Evolutionary conservation across 345 rosid genomes (phyloP).

Genomic region (Populus davidiana): DNA sequence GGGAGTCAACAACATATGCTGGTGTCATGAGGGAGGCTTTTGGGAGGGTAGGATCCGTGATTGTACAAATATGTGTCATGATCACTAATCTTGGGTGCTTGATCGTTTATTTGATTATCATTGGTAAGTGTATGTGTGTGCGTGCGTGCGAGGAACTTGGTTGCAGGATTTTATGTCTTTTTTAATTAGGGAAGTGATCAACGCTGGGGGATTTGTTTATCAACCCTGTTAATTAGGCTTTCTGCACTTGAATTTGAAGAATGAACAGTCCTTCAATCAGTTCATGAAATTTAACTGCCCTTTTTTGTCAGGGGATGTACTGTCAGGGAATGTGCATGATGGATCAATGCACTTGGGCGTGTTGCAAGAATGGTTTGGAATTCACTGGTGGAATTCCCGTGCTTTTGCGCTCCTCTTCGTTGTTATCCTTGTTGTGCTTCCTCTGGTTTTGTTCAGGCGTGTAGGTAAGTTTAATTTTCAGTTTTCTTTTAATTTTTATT

Average conservation of each 20-base stretch:
- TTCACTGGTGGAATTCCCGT: conserved; percentile 82
- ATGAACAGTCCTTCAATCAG: not conserved
- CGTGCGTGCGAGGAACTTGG: not conserved
- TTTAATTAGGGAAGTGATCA: not conserved
- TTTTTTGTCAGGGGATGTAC: conserved; percentile 63
- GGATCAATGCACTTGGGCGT: conserved; percentile 68
- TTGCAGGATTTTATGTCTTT: not conserved
- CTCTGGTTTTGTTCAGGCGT: conserved; percentile 54
- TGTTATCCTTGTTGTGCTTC: conserved; percentile 57
- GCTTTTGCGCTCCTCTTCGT: conserved; percentile 54
- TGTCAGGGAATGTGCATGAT: conserved; percentile 58
- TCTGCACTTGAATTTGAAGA: not conserved
- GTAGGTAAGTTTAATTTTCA: conserved; percentile 42
- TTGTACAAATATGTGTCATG: conserved; percentile 59
- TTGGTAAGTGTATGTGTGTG: conserved; percentile 38
- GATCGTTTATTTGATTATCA: conserved; percentile 68
- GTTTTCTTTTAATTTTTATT: not conserved
- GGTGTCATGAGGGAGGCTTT: conserved; percentile 85
- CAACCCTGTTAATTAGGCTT: not conserved
- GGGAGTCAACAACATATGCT: conserved; percentile 57
- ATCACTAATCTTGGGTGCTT: conserved; percentile 74
- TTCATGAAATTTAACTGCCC: not conserved
- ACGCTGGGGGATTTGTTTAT: not conserved
- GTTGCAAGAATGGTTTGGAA: conserved; percentile 85
- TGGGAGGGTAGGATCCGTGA: conserved; percentile 55